A percentile compares a stretch with the other conserved stretches of the same genome.
These are phyloP conservation scores for Bjerkandera adusta DNA, from an alignment of 1,284 basidiomycete species.

Conservation along the genomic window DNA sequence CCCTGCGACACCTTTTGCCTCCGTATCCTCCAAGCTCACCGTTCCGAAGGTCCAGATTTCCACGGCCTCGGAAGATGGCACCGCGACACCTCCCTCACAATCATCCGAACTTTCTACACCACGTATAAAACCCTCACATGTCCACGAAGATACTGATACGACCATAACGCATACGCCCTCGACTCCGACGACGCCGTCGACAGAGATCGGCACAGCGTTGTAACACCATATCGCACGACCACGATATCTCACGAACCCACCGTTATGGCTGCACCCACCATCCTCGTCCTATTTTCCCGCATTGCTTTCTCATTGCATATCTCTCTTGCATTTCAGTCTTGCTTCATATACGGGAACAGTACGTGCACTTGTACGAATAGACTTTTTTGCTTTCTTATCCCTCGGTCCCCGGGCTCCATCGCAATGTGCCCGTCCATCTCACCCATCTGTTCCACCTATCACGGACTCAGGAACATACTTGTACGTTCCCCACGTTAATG, in stretches of 20 bases:
- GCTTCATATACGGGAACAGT: too few species aligned
- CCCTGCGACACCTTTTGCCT: slow-evolving; percentile 3
- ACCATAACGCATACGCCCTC: slow-evolving; percentile 18
- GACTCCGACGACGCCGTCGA: not conserved
- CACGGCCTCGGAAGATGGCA: not conserved
- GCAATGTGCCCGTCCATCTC: too few species aligned
- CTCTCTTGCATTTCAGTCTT: not conserved
- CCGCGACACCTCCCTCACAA: slow-evolving; percentile 6
- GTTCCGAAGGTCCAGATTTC: slow-evolving; percentile 13
- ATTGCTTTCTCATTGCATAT: not conserved
- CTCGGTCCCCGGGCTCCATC: too few species aligned
- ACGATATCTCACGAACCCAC: not conserved
- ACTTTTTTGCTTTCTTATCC: too few species aligned
- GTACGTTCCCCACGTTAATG: not conserved
- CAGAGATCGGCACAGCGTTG: slow-evolving; percentile 1
- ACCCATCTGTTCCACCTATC: not conserved
- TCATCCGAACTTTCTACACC: slow-evolving; percentile 20
- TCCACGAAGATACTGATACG: slow-evolving; percentile 25
- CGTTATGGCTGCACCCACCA: not conserved
- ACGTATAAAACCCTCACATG: slow-evolving; percentile 19
- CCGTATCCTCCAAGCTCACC: slow-evolving; percentile 5
- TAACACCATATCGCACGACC: not conserved
- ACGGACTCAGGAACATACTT: not conserved
- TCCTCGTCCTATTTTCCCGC: not conserved
- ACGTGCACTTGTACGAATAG: too few species aligned